These are phyloP conservation scores for Sarcodon aspratus DNA, from an alignment of 768 basidiomycete species.

Conservation along the genomic window DNA sequence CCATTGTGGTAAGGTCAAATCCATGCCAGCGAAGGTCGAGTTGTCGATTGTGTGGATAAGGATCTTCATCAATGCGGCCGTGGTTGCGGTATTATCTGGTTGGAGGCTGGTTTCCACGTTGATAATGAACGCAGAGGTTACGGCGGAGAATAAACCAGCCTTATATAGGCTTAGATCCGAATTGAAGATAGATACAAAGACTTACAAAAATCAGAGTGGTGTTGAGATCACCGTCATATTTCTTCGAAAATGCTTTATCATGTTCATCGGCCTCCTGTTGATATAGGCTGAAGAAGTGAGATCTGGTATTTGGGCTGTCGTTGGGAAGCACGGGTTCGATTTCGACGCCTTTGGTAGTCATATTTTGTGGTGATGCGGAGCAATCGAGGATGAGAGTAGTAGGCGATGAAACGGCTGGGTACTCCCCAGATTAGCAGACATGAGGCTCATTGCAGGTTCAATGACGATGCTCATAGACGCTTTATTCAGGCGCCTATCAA, in stretches of 20 bases:
- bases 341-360: too few species aligned
- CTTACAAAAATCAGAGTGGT: neutral
- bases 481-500: too few species aligned
- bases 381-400: too few species aligned
- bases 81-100: constrained; percentile 5
- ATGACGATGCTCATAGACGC: too few species aligned
- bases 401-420: too few species aligned
- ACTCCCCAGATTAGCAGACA: too few species aligned
- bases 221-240: neutral
- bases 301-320: neutral
- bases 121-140: constrained; percentile 8
- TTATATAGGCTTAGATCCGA: neutral
- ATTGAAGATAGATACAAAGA: too few species aligned
- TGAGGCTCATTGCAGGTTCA: too few species aligned
- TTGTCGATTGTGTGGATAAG: constrained; percentile 7
- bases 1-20: constrained; percentile 2
- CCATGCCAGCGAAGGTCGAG: too few species aligned
- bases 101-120: constrained; percentile 3
- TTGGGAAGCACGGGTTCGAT: too few species aligned
- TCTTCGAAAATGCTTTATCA: neutral
- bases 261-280: neutral
- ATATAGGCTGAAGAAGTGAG: neutral
- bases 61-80: constrained; percentile 6
- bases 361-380: too few species aligned
- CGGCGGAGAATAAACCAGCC: constrained; percentile 10